Conservation (phyloP, 306 rosid species). For the Inga oerstediana region DNA sequence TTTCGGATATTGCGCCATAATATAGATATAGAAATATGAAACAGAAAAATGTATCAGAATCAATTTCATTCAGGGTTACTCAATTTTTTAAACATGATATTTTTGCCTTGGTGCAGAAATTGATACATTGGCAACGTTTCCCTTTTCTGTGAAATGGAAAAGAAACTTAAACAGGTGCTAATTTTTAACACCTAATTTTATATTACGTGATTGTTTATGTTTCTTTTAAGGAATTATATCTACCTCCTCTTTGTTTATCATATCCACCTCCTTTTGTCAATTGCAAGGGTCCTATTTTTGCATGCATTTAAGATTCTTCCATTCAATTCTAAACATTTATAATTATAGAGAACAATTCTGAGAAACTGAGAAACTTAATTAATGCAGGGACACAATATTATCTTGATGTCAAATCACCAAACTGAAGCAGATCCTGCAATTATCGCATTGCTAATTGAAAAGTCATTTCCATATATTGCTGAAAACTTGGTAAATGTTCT, state of each 20-base stretch:
- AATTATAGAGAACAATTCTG: not conserved
- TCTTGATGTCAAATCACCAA: conserved; percentile 5
- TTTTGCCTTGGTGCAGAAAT: not conserved
- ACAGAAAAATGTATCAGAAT: not conserved
- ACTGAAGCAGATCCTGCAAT: conserved; percentile 7
- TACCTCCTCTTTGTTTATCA: not conserved
- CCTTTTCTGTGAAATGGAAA: not conserved
- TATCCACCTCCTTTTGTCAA: no score
- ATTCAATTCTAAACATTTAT: not conserved
- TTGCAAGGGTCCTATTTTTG: not conserved
- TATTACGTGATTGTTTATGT: not conserved
- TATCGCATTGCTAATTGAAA: not conserved
- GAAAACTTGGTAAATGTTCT: not conserved
- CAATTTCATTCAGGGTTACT: not conserved
- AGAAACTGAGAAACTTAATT: not conserved
- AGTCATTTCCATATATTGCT: not conserved
- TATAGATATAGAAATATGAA: not conserved
- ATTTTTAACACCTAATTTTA: not conserved
- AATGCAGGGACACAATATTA: conserved; percentile 1
- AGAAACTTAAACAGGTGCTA: not conserved
- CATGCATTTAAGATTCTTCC: not conserved
- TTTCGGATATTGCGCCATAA: not conserved
- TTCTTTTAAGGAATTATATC: not conserved
- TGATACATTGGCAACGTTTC: conserved; percentile 1
- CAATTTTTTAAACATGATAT: not conserved